Base-by-base conservation (phyloP, 768 basidiomycete genomes). In the Termitomyces sp. region DNA sequence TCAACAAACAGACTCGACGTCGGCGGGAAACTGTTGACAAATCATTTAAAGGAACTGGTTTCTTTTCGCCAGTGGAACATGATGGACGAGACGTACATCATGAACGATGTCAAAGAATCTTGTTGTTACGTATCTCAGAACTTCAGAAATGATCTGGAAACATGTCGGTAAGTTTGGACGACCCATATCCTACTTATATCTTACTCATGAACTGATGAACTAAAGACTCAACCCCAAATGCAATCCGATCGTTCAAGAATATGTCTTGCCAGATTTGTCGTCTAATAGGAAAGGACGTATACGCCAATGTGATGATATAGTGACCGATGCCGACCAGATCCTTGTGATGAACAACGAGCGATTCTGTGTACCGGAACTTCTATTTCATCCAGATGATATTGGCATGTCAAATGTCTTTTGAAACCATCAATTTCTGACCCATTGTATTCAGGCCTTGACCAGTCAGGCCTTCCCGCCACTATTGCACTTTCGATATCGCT, bases 41-140 rank as follows among this genome's bases (percentile, higher is more conserved):
- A 98, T 73, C 91, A 96, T 54, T 81, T 98, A 24, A 97, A 97
- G 69, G 92, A 95, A 68, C 80, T 95, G 47, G 84, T 95, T 6
- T 96, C 94, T 13, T 98, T 91, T 71, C 87, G 96, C 46, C 95
- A 98, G 69, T 98, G 93, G 91, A 93, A 98, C 71, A 93, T 98
- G 91, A 95, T 95, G 87, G 94, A 97, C 67, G 89, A 98, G 71
- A 95, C 93, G 2, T 85, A 89, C 70, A 90, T 98, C 68, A 88
- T 97, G 78, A 95, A 96, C 74, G 83, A 89, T 66, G 89, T 93
- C 66, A 95, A 96, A 72, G 94, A 98, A 72, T 72, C 83, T 16
- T 95, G 93, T 69, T 95, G 93, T 73, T 97, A 88, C 71, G 88
- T 96, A 57, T 86, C 92, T 13, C 75, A 76, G 20, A 75, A 86